Percentiles rank a stretch among this genome's conserved stretches.
These are phyloP conservation scores for Cinnamomum micranthum DNA, from an alignment of 164 flowering plant species.

Conservation along the genomic window DNA sequence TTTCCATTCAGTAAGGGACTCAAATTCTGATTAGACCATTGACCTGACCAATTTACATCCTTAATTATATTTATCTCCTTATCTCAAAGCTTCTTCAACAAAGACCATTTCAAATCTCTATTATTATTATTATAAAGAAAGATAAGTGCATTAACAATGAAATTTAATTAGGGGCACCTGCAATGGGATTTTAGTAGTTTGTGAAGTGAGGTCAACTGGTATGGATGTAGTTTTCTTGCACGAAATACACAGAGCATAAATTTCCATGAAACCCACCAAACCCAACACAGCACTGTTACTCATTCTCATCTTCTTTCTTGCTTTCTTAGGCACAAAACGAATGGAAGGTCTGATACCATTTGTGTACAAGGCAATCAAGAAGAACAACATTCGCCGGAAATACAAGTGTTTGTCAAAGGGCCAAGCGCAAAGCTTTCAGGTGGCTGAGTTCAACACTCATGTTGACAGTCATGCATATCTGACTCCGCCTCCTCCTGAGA, in stretches of 20 bases:
- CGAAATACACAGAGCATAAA: not conserved
- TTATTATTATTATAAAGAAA: too few species aligned
- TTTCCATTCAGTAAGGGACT: too few species aligned
- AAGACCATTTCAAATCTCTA: too few species aligned
- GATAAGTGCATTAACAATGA: too few species aligned
- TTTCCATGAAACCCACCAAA: not conserved
- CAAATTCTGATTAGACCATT: too few species aligned
- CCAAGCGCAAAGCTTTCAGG: not conserved
- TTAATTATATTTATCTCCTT: too few species aligned
- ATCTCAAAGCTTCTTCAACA: too few species aligned
- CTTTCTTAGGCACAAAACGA: not conserved
- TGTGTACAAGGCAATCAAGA: conserved; percentile 17
- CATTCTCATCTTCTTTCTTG: not conserved
- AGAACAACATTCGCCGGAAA: conserved; percentile 8
- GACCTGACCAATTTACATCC: too few species aligned
- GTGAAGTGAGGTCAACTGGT: not conserved
- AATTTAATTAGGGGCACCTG: too few species aligned
- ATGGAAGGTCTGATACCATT: conserved; percentile 20
- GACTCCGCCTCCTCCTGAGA: not conserved
- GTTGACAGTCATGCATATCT: not conserved
- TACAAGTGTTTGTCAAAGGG: conserved; percentile 12
- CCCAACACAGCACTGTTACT: not conserved
- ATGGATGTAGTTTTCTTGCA: not conserved
- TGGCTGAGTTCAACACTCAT: not conserved
- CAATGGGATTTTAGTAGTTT: too few species aligned